Evolutionary conservation across 176 grass and related monocot species (phyloP), one percentile per base, ranked within the genome.

Genomic region (Avena atlantica): DNA sequence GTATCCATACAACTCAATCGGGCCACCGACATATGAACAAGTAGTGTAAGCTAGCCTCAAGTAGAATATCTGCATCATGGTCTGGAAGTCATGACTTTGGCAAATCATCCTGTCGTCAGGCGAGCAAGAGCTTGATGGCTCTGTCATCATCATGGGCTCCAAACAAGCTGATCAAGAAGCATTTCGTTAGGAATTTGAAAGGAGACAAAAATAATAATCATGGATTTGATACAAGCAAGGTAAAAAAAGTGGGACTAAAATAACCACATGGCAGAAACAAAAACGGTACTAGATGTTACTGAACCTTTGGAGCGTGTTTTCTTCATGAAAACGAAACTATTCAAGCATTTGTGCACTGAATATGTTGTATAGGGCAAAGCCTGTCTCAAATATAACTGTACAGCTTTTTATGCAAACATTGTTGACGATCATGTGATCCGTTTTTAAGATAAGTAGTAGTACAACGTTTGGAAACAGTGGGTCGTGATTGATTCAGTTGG

Each of bases 101-200:
- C 29, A 68, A 68, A 68, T 29, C 29, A 68, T 37, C 65, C 65
- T 55, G 52, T 55, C 29, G 27, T 68, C 65, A 68, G 29, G 12
- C 29, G 36, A 17, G 29, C 65, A 68, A 1, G 65, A 68, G 14
- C 13, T 3, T 37, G 34, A 68, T 37, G 29, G 65, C 29, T 36
- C 29, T 15, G 65, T 68, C 65, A 36, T 68, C 65, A 68, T 68
- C 65, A 68, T 68, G 34, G 65, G 65, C 65, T 68, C 65, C 29
- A 68, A 29, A 68, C 65, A 68, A 68, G 65, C 65, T 68, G 65
- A 68, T 68, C 17, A 14, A 68, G 65, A 68, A 68, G 29, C 65
- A 68, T 29, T 36, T 2, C 7, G 20, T 59, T 59, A 59, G 19
- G 56, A 59, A 68, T 68, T 36, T 31, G 5, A 66, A 66, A 65